A percentile compares a stretch with the other conserved stretches of the same genome.
Evolutionary conservation across 768 basidiomycete species (phyloP).

Genomic region (Panellus pusillus): DNA sequence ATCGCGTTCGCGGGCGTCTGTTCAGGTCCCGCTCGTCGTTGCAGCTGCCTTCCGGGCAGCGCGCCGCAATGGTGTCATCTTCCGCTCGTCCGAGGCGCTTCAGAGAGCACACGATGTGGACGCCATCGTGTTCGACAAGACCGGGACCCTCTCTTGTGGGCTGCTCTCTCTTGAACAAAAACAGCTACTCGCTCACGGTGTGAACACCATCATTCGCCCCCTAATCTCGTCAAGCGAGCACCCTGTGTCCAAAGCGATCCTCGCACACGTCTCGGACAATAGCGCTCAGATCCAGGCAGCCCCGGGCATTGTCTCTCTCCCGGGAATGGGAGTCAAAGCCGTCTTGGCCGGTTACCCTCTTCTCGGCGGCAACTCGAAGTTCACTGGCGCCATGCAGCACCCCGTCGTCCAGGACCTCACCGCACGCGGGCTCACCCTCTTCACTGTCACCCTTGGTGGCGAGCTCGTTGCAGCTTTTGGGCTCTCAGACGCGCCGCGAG

Average conservation of each 20-base stretch:
- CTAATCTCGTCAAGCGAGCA: slow-evolving; percentile 36
- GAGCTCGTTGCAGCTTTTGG: slow-evolving; percentile 36
- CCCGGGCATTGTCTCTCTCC: slow-evolving; percentile 25
- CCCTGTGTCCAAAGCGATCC: slow-evolving; percentile 36
- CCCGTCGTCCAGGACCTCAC: slow-evolving; percentile 31
- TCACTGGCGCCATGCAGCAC: slow-evolving; percentile 30
- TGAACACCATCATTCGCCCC: slow-evolving; percentile 27
- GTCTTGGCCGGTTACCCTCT: slow-evolving; percentile 31
- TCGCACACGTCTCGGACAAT: slow-evolving; percentile 27
- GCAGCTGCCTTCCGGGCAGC: slow-evolving; percentile 21
- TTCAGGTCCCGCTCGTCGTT: slow-evolving; percentile 28
- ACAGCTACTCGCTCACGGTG: slow-evolving; percentile 25
- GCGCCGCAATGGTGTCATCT: slow-evolving; percentile 29
- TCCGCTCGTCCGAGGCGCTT: slow-evolving; percentile 41
- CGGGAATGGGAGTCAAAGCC: slow-evolving; percentile 37
- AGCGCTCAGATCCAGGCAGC: slow-evolving; percentile 7
- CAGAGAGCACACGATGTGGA: slow-evolving; percentile 42
- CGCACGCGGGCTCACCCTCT: slow-evolving; percentile 43
- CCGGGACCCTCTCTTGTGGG: slow-evolving; percentile 54
- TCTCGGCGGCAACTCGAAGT: slow-evolving; percentile 37
- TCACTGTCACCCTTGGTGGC: slow-evolving; percentile 36
- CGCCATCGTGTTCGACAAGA: slow-evolving; percentile 59
- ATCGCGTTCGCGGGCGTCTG: neutral
- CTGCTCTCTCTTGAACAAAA: slow-evolving; percentile 38
- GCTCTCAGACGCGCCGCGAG: slow-evolving; percentile 45